Conservation (phyloP, 1,284 basidiomycete species). For the Melampsora americana region DNA sequence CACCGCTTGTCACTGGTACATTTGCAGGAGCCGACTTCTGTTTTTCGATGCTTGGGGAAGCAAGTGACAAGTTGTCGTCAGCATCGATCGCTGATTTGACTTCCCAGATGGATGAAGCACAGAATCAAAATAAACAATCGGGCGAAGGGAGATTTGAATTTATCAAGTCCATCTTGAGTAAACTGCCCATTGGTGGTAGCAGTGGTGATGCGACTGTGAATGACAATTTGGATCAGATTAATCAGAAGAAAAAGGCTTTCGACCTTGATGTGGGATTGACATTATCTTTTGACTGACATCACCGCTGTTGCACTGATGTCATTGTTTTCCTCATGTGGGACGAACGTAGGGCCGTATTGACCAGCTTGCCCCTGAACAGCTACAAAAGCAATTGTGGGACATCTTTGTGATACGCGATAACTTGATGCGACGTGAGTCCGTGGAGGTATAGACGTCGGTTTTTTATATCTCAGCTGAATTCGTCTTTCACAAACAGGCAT, state of each 20-base stretch:
- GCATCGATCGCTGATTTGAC: conserved; percentile 85
- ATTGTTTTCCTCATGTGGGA: conserved; percentile 56
- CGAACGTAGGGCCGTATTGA: conserved; percentile 56
- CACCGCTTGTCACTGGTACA: conserved; percentile 81
- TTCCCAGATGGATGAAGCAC: conserved; percentile 66
- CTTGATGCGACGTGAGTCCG: conserved; percentile 51
- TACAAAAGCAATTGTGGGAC: conserved; percentile 78
- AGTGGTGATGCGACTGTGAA: conserved; percentile 46
- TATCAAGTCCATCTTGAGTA: conserved; percentile 48
- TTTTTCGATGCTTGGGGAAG: conserved; percentile 58
- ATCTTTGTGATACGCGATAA: conserved; percentile 80
- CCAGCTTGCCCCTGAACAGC: conserved; percentile 81
- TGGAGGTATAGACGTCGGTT: too few species aligned
- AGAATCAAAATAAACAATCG: conserved; percentile 20
- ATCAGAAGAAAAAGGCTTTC: conserved; percentile 61
- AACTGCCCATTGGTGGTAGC: conserved; percentile 27
- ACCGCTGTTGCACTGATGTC: conserved; percentile 67
- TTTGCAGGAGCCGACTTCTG: conserved; percentile 85
- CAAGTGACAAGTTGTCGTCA: conserved; percentile 61
- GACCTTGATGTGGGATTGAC: conserved; percentile 60
- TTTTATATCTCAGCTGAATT: background rate
- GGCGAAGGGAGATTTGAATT: conserved; percentile 52
- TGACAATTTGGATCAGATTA: conserved; percentile 51
- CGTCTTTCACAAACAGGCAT: conserved; percentile 7
- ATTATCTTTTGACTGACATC: conserved; percentile 63